Evolutionary conservation across 495 filamentous ascomycete species (phyloP), one percentile per base, ranked within the genome.

Genomic region (Jackrogersella multiformis): DNA sequence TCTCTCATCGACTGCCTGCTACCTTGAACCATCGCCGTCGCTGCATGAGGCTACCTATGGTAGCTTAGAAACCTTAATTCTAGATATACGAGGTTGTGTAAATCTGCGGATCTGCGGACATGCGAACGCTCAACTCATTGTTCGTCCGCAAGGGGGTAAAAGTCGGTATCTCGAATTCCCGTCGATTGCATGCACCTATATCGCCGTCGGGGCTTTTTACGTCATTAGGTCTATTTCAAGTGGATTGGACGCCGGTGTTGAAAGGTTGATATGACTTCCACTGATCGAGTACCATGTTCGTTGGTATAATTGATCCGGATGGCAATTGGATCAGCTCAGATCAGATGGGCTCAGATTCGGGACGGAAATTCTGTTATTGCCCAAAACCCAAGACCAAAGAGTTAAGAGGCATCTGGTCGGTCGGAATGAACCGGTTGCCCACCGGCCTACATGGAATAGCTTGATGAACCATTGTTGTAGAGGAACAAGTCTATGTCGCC

Each of bases 401-500:
- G 5, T 18, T 45, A 20, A 13, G 36, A 36, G 10, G 45, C n/a
- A n/a, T 39, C 15, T 18, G 30, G 45, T 57, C 28, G 34, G 35
- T 56, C 13, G 28, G 28, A 24, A 15, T 13, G 26, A 28, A 48
- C 20, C 20, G 36, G 18, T 32, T n/a, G 0, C 56, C 13, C n/a
- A 28, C n/a, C 32, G 56, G 13, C 13, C 26, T 58, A 70, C 51
- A 65, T 57, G 24, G 67, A 42, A 23, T 65, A 70, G 21, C 46
- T 39, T 21, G 61, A 28, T 26, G 52, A 39, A 15, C 67, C 61
- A 15, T 56, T 39, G 28, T 71, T 39, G 21, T 71, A 71, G 20
- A 71, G 57, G 44, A 71, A 71, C 26, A 66, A 41, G 39, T 71
- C 63, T 38, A 63, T 59, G 15, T 71, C 68, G 24, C 38, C 54